Percentiles rank a stretch among this genome's conserved stretches.
phyloP scores from a whole-genome alignment of 176 grass and related monocot species.

The Rhynchospora breviuscula region DNA sequence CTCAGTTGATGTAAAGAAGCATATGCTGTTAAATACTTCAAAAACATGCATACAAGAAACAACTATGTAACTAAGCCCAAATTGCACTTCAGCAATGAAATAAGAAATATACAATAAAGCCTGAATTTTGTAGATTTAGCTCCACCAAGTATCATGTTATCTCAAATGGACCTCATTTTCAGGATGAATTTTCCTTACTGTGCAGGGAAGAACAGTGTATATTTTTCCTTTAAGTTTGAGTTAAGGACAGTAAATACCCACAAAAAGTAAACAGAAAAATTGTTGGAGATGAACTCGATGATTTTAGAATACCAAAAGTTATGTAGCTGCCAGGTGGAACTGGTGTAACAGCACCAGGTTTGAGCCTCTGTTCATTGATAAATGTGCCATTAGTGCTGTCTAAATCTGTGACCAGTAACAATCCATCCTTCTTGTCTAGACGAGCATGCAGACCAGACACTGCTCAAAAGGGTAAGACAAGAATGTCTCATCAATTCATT shows the following conservation, averaged over 20 bases:
- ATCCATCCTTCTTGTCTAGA: slow-evolving; percentile 58
- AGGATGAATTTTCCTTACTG: background rate
- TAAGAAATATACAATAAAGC: background rate
- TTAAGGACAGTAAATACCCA: background rate
- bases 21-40: background rate
- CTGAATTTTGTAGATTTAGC: background rate
- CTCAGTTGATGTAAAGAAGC: background rate
- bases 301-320: slow-evolving; percentile 48
- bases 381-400: slow-evolving; percentile 86
- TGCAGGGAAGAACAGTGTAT: background rate
- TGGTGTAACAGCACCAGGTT: slow-evolving; percentile 32
- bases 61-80: background rate
- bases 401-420: slow-evolving; percentile 59
- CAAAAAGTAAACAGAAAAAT: background rate
- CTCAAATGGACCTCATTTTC: background rate
- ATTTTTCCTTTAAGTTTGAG: too few species aligned
- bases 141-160: background rate
- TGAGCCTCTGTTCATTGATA: slow-evolving; percentile 60
- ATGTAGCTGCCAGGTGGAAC: slow-evolving; percentile 39
- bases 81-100: background rate
- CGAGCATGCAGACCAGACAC: slow-evolving; percentile 68
- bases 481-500: background rate
- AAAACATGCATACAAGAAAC: background rate
- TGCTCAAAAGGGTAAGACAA: background rate
- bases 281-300: background rate